Evolutionary conservation across 495 filamentous ascomycete genomes (phyloP).

Genomic region (Terfezia boudieri): DNA sequence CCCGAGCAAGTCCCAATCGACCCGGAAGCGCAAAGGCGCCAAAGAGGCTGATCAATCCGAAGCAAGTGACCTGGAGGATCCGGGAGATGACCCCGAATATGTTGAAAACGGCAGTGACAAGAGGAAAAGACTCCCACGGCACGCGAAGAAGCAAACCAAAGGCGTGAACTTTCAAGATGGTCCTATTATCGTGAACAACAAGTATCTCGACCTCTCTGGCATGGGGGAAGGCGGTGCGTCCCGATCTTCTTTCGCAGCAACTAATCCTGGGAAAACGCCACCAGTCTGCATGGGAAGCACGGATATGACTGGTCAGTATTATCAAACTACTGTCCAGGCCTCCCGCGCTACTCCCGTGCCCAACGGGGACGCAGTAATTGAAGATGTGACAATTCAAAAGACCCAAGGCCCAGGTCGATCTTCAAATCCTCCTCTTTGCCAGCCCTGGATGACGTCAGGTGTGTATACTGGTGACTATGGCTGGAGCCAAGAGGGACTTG

Average conservation of each 20-base stretch:
- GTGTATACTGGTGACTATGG: background rate
- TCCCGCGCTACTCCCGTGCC: constrained; percentile 17
- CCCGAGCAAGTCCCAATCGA: constrained; percentile 43
- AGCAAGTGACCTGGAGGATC: constrained; percentile 22
- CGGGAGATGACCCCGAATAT: constrained; percentile 13
- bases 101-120: constrained; percentile 14
- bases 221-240: constrained; percentile 19
- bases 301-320: constrained; percentile 35
- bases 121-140: constrained; percentile 8
- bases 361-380: constrained; percentile 23
- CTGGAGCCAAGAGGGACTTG: background rate
- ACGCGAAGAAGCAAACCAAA: constrained; percentile 17
- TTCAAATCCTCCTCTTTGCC: background rate
- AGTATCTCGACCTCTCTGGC: constrained; percentile 4
- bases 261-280: constrained; percentile 37
- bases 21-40: constrained; percentile 30
- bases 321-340: constrained; percentile 33
- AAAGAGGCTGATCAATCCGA: constrained; percentile 24
- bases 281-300: constrained; percentile 31
- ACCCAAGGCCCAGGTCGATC: constrained; percentile 18
- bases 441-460: background rate
- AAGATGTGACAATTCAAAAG: constrained; percentile 30
- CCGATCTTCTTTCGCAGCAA: constrained; percentile 36
- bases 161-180: constrained; percentile 15
- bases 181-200: constrained; percentile 14